Percentiles rank a stretch among this genome's conserved stretches.
Conservation (phyloP, 2,329 filamentous ascomycete species). For the Penicillium sp. region DNA sequence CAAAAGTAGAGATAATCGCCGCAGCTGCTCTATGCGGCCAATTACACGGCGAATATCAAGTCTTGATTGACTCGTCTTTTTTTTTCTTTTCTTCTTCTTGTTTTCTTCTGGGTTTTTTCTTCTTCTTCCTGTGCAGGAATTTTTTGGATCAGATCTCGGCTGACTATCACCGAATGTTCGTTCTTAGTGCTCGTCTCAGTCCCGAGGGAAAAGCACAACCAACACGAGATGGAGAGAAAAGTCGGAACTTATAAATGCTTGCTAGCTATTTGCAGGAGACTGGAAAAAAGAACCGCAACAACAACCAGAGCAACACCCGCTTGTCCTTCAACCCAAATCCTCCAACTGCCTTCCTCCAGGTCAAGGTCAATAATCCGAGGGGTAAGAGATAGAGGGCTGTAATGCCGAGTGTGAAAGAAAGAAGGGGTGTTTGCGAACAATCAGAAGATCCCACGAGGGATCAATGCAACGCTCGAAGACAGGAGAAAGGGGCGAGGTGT, state of each 20-base stretch:
- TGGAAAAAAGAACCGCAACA: constrained; percentile 41
- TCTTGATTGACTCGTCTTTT: constrained; percentile 10
- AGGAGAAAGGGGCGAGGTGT: background rate
- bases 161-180: constrained; percentile 26
- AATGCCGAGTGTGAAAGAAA: background rate
- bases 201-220: constrained; percentile 31
- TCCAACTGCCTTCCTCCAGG: constrained; percentile 26
- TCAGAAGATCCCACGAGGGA: background rate
- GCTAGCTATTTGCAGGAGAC: constrained; percentile 50
- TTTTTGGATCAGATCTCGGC: background rate
- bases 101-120: constrained; percentile 18
- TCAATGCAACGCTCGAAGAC: constrained; percentile 15
- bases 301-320: constrained; percentile 24
- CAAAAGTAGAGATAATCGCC: background rate
- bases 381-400: constrained; percentile 5
- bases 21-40: background rate
- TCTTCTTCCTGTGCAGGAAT: constrained; percentile 5
- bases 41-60: background rate
- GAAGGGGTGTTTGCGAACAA: background rate
- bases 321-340: constrained; percentile 35
- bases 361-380: constrained; percentile 20
- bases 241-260: constrained; percentile 50
- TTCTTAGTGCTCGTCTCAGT: constrained; percentile 32
- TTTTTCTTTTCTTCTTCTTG: constrained; percentile 14
- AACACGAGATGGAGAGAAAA: constrained; percentile 40